Evolutionary conservation across 345 rosid genomes (phyloP), one percentile per base, ranked within the genome.

Genomic region (Hibiscus syriacus): DNA sequence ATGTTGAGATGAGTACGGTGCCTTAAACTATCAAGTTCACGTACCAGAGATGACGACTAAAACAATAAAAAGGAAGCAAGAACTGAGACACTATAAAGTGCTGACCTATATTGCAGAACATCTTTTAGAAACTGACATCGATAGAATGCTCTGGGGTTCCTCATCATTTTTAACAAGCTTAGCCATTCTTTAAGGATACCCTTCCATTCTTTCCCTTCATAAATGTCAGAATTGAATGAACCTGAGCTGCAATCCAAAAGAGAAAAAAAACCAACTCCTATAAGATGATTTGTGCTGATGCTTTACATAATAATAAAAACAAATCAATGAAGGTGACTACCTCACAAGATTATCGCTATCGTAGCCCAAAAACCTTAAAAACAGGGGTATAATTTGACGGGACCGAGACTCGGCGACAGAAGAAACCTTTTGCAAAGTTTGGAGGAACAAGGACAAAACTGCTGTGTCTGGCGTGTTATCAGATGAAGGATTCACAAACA

Each of bases 291-390:
- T 27, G 22, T 9, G 29, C 54, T 25, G 7, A 62, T 9, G 30
- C 63, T 29, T 57, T n/a, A 45, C 61, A 43, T 23, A 16, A 55
- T 39, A 16, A 20, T 32, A 17, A 12, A 46, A 77, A 29, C 48
- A 65, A 36, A 39, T 17, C 38, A 34, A 49, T 12, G 9, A 61
- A 53, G 68, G 73, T 22, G 14, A 66, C 71, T 78, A 92, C 98
- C 98, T 85, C 61, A 64, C 60, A 71, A 79, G 69, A 70, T 84
- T 71, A 66, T 82, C 77, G 29, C 22, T 54, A 60, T 78, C 70
- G 74, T 91, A 94, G 64, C 97, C 99, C 82, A 94, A 72, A 81
- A 89, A 94, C 66, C 79, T 79, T 73, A 94, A 72, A 74, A 94
- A 86, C 67, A 89, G 69, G 64, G 96, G 86, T 45, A 87, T 73